Conservation (phyloP, 2,329 filamentous ascomycete genomes). For the Trichoderma breve region DNA sequence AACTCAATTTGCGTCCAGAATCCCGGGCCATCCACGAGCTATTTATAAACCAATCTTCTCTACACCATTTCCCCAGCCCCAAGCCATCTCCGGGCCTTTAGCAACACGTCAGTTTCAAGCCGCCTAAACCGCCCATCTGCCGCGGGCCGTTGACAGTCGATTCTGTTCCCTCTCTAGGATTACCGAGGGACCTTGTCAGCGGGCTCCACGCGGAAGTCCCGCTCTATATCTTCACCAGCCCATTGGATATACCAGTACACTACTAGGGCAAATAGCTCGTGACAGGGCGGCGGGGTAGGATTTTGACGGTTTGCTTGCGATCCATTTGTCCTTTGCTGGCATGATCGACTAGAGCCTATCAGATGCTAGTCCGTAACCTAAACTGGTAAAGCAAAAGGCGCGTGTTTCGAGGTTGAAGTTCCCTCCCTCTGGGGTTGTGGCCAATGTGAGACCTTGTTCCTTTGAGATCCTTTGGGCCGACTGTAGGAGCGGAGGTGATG, state of each 20-base stretch:
- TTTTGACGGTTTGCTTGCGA: background rate
- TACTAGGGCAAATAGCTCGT: background rate
- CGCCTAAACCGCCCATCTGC: background rate
- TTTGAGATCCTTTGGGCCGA: background rate
- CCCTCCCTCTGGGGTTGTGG: background rate
- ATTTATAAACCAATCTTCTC: background rate
- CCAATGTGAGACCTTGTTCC: background rate
- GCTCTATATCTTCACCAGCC: background rate
- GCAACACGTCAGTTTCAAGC: background rate
- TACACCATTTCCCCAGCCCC: background rate
- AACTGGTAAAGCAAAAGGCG: constrained; percentile 12
- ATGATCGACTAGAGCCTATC: constrained; percentile 5
- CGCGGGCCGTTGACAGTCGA: background rate
- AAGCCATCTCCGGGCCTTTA: background rate
- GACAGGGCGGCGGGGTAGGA: constrained; percentile 12
- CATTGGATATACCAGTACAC: background rate
- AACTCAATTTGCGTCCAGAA: background rate
- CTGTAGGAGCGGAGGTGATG: background rate
- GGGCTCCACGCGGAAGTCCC: constrained; percentile 2
- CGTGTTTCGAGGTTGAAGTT: background rate
- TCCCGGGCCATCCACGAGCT: background rate
- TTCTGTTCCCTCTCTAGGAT: background rate
- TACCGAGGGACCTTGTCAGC: constrained; percentile 7
- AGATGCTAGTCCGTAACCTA: constrained; percentile 15
- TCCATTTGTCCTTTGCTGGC: constrained; percentile 7